Base-by-base conservation (phyloP, 768 basidiomycete species). In the Phallus indusiatus region DNA sequence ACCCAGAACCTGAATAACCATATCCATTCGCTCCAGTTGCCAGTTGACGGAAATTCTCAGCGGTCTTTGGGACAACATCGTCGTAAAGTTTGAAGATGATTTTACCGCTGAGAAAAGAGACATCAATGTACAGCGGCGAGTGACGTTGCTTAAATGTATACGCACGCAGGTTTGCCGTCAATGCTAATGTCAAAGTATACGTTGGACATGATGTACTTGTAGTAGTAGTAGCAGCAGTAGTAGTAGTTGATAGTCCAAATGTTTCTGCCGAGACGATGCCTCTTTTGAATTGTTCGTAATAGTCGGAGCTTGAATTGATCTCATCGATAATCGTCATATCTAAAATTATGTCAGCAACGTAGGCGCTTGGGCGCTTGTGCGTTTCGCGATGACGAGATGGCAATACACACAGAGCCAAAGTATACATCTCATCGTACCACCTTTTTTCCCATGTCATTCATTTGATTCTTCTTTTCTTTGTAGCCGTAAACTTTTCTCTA, bases 41-140 rank as follows among this genome's bases (percentile, higher is more conserved):
- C 52, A 96, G 81, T 71, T 91, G 89, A 55, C 94, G 86, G 80
- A 97, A 97, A 77, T 97, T 94, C 34, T 63, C 73, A 9, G 88
- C 75, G 1, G 89, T 92, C 66, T 74, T 81, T 53, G 90, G 90
- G 14, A 88, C 86, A 53, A 81, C 78, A 5, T 82, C 77, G 74
- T 94, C 91, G 71, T 76, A 94, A 24, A 98, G 83, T 76, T 85
- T 85, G 84, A 97, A 94, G 59, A 81, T 75, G 69, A 96, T 81
- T 51, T 82, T 81, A 7, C 84, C 85, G 21, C 60, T 59, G 21
- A n/a, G 11, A 12, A 51, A 10, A 42, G 9, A 2, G 42, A 14
- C 4, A 4, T 42, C 28, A 28, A 28, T 10, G 4, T 11, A 42
- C n/a, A 42, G 12, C 42, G 12, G 9, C 42, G n/a, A 42, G 42